These are phyloP conservation scores for Raffaelea ambrosiae DNA, from an alignment of 2,329 filamentous ascomycete genomes.

Conservation along the genomic window DNA sequence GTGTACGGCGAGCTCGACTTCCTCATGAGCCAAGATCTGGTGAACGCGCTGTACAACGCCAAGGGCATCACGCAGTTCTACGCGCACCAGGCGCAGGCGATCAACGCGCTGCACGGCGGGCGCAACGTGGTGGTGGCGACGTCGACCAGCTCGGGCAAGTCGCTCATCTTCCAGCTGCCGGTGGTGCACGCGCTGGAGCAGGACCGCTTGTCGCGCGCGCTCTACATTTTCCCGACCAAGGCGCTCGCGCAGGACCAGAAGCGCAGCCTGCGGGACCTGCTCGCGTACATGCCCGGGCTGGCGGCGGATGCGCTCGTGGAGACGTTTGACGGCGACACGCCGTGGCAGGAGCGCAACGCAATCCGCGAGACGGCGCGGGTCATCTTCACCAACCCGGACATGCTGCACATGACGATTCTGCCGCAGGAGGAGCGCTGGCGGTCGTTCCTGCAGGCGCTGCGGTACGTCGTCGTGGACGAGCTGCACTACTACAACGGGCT, in stretches of 20 bases:
- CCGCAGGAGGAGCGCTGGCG: conserved; percentile 89
- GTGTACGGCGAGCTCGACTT: conserved; percentile 81
- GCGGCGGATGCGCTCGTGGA: conserved; percentile 62
- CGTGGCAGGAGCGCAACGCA: conserved; percentile 65
- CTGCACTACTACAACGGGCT: conserved; percentile 94
- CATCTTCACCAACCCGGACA: conserved; percentile 97
- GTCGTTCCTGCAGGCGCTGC: conserved; percentile 74
- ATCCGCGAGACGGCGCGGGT: conserved; percentile 86
- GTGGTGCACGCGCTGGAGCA: conserved; percentile 80
- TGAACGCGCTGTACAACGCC: conserved; percentile 94
- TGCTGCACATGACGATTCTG: conserved; percentile 90
- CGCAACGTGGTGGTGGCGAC: conserved; percentile 88
- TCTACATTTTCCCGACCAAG: conserved; percentile 99
- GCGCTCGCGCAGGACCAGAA: conserved; percentile 91
- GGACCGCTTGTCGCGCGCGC: conserved; percentile 54
- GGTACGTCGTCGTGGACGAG: conserved; percentile 86
- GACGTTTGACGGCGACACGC: conserved; percentile 93
- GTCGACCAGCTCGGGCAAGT: conserved; percentile 94
- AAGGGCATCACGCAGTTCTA: conserved; percentile 81
- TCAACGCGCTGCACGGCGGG: conserved; percentile 77
- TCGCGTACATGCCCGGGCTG: conserved; percentile 70
- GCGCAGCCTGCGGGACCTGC: conserved; percentile 75
- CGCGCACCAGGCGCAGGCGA: conserved; percentile 85
- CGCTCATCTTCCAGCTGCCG: conserved; percentile 93
- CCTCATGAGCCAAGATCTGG: conserved; percentile 76